Base-by-base conservation (phyloP, 2,329 filamentous ascomycete genomes). In the Colletotrichum sp. region DNA sequence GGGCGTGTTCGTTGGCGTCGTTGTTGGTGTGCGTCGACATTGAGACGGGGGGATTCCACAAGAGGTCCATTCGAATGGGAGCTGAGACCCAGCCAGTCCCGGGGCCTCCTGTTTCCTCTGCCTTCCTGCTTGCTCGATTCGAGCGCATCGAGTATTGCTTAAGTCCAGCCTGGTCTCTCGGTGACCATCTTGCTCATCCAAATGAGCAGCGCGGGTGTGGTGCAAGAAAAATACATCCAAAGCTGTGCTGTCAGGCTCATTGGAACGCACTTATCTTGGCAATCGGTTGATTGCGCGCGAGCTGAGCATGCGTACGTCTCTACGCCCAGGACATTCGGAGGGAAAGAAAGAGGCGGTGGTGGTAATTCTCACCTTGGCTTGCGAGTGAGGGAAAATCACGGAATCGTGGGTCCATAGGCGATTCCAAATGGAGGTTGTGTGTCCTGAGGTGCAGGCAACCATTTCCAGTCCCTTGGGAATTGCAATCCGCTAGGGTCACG, bases 401-500 rank as follows among this genome's bases (percentile, higher is more conserved):
- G 66, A 61, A 57, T 72, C 57, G 57, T 63, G 71, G 55, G 68
- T 47, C 71, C 70, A 62, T 62, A 66, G 62, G 62, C 68, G 62
- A 73, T 58, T 64, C 71, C 71, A 18, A 66, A 73, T 62, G 57
- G 43, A 71, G 62, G 21, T 69, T 27, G 55, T 47, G 55, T 36
- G 55, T 72, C 68, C 72, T 71, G 57, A 71, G 68, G 72, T 71
- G 68, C 72, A 74, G 69, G 55, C 72, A 74, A 74, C 72, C 68
- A 70, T 71, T 74, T 74, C 72, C 72, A 74, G 72, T 61, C 51
- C 47, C 72, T 74, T 66, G 72, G 72, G 72, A 73, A 74, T 74
- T 72, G 68, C 72, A 55, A 27, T 55, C 54, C 21, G 43, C 63
- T 66, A 71, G 72, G 43, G 29, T 51, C 65, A 72, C 58, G 55